phyloP scores from a whole-genome alignment of 1,284 basidiomycete genomes.

The Thecaphora frezii region DNA sequence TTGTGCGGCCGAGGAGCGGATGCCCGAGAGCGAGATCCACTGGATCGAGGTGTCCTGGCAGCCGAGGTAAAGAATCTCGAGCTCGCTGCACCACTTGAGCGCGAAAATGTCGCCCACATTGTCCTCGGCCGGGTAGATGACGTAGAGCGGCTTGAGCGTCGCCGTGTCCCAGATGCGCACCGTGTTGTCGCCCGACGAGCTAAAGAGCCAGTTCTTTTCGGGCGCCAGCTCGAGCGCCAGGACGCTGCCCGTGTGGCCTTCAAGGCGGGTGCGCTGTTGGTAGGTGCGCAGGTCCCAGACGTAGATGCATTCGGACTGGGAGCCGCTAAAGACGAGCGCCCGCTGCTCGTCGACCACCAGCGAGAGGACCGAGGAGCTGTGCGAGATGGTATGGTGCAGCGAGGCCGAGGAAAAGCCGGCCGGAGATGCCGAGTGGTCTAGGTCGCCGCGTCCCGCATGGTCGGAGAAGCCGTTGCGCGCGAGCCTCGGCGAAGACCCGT shows the following conservation, averaged over 20 bases:
- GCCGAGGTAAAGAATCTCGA: slow-evolving; percentile 79
- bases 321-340: slow-evolving; percentile 40
- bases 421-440: too few species aligned
- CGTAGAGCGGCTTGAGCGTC: slow-evolving; percentile 71
- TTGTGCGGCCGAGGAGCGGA: slow-evolving; percentile 2
- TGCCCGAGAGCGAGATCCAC: slow-evolving; percentile 33
- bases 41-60: slow-evolving; percentile 73
- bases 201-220: slow-evolving; percentile 60
- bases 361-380: slow-evolving; percentile 42
- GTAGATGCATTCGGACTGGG: slow-evolving; percentile 38
- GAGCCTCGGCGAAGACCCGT: too few species aligned
- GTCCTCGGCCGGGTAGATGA: slow-evolving; percentile 80
- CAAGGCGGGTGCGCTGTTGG: slow-evolving; percentile 21
- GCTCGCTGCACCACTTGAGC: slow-evolving; percentile 73
- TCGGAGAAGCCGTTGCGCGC: too few species aligned
- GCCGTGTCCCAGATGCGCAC: slow-evolving; percentile 79
- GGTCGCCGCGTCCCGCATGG: too few species aligned
- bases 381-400: slow-evolving; percentile 41
- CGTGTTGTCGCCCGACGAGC: slow-evolving; percentile 48
- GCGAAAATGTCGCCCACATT: slow-evolving; percentile 84
- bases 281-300: slow-evolving; percentile 47
- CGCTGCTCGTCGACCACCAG: slow-evolving; percentile 43
- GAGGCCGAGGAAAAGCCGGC: slow-evolving; percentile 1
- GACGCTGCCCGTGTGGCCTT: slow-evolving; percentile 81
- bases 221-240: slow-evolving; percentile 77